Base-by-base conservation (phyloP, 2,329 filamentous ascomycete species). In the Penicillium fuscoglaucum region DNA sequence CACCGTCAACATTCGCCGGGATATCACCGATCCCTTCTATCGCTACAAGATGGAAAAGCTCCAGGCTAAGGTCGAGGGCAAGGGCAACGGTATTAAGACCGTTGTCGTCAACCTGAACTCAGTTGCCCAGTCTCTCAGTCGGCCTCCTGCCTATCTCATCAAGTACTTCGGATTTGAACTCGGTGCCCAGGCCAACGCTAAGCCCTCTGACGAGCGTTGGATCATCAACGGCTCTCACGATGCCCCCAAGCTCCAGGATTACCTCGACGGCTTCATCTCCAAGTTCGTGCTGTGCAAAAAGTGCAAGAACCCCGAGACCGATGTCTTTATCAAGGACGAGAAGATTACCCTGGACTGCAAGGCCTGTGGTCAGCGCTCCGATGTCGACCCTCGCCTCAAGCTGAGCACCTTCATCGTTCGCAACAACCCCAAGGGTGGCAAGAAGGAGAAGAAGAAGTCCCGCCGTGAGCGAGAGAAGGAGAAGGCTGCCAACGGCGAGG, bases 1-100 rank as follows among this genome's bases (percentile, higher is more conserved):
- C 85, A 93, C 91, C 82, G 84, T 99, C 87, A 99, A 99, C 82
- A 93, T 98, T 81, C 93, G 93, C 80, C 91, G 91, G 80, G 93
- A 98, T 90, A 89, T 96, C 83, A 89, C 89, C 84, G 95, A 99
- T 82, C 90, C 90, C 81, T 99, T 97, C 87, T 99, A 99, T 83
- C 95, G 95, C 79, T 99, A 99, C 88, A 99, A 99, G 87, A 99
- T 99, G 95, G 95, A 98, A 83, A 89, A 88, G 71, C 83, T 99
- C 76, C 91, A 96, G 84, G 96, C 95, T 78, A 99, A 99, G 85
- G 96, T 99, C 72, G 95, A 99, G 82, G 95, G 95, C 81, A 99
- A 99, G 82, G 95, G 95, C 69, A 99, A 99, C 82, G 95, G 95
- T 75, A 99, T 99, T 87, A 99, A 99, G 84, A 99, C 84, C 71